A percentile compares a stretch with the other conserved stretches of the same genome.
These are phyloP conservation scores for Fusarium dlaminii DNA, from an alignment of 2,329 filamentous ascomycete species.

Conservation along the genomic window DNA sequence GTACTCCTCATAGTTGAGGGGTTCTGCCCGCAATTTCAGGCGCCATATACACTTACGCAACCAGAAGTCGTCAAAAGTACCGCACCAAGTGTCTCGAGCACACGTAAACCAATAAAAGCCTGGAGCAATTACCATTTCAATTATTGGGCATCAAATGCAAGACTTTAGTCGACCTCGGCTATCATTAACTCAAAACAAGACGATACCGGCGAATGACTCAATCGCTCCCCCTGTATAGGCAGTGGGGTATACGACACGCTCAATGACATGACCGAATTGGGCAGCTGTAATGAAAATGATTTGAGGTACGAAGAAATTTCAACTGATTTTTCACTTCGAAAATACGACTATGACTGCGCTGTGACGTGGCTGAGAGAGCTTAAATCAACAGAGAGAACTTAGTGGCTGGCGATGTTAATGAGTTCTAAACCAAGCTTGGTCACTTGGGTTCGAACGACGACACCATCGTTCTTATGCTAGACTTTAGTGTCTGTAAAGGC, in stretches of 20 bases:
- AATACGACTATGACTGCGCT: not conserved
- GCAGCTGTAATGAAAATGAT: not conserved
- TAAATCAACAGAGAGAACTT: no score
- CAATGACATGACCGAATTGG: not conserved
- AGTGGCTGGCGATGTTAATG: not conserved
- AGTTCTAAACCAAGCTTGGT: not conserved
- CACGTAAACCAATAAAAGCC: not conserved
- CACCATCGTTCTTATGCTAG: no score
- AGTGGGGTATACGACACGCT: not conserved
- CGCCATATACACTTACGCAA: not conserved
- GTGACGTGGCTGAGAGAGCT: no score
- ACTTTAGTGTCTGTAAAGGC: no score
- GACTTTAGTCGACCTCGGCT: not conserved
- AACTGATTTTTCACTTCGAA: not conserved
- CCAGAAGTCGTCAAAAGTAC: not conserved
- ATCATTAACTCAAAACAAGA: not conserved
- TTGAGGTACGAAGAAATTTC: not conserved
- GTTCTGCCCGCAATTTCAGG: not conserved
- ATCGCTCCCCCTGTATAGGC: not conserved
- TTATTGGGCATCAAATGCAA: accelerated
- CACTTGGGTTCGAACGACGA: not conserved
- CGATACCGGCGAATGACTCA: not conserved
- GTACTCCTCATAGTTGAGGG: not conserved
- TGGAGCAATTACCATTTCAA: accelerated
- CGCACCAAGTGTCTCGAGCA: no score